Evolutionary conservation across 495 filamentous ascomycete species (phyloP).

Genomic region (Penicillium cosmopolitanum): DNA sequence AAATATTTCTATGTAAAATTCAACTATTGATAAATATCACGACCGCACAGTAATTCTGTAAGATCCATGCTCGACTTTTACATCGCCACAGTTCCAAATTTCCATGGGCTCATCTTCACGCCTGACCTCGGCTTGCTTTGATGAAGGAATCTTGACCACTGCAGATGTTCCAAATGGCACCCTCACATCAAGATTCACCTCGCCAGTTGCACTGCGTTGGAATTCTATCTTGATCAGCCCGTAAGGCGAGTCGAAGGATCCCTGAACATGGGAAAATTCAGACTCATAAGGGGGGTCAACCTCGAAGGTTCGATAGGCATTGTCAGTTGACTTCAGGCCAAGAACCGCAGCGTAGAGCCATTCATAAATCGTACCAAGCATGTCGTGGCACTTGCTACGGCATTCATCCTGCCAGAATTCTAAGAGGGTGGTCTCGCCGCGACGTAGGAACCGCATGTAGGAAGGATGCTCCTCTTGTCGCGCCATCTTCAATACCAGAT

Average conservation of each 20-base stretch:
- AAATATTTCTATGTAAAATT: too few relatives aligned
- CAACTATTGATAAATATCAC: neutral
- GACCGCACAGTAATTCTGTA: slow-evolving; percentile 4
- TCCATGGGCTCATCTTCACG: slow-evolving; percentile 1
- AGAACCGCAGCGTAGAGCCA: slow-evolving; percentile 34
- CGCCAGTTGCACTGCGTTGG: slow-evolving; percentile 2
- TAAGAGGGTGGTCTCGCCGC: slow-evolving; percentile 31
- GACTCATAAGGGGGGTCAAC: slow-evolving; percentile 26
- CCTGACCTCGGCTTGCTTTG: slow-evolving; percentile 1
- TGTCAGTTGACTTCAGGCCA: slow-evolving; percentile 25
- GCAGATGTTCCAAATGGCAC: slow-evolving; percentile 23
- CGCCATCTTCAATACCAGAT: slow-evolving; percentile 33
- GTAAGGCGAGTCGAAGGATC: slow-evolving; percentile 31
- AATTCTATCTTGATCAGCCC: slow-evolving; percentile 29
- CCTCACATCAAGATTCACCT: slow-evolving; percentile 4
- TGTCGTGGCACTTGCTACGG: slow-evolving; percentile 35
- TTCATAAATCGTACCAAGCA: slow-evolving; percentile 39
- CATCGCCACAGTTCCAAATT: neutral
- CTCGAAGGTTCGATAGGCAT: slow-evolving; percentile 28
- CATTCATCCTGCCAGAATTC: slow-evolving; percentile 38
- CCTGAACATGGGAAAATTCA: slow-evolving; percentile 31
- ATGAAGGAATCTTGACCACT: slow-evolving; percentile 6
- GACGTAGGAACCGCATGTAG: slow-evolving; percentile 36
- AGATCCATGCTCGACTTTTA: slow-evolving; percentile 7
- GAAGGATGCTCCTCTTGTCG: slow-evolving; percentile 36